Evolutionary conservation across 768 basidiomycete genomes (phyloP).

Genomic region (Lentinus tigrinus): DNA sequence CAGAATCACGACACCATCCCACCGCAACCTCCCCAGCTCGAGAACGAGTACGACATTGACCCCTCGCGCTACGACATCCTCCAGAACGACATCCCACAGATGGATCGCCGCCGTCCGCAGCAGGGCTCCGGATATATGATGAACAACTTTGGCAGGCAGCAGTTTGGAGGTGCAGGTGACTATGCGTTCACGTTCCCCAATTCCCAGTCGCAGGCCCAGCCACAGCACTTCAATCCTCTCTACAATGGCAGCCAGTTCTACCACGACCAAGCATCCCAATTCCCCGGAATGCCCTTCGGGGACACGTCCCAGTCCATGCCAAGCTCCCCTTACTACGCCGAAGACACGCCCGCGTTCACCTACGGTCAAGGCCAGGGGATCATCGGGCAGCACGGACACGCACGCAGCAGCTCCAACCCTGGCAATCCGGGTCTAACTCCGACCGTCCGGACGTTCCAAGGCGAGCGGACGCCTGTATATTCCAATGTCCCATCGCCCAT

Average conservation of each 20-base stretch:
- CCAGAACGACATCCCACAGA: constrained; percentile 8
- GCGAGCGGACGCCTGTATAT: constrained; percentile 4
- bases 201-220: background rate
- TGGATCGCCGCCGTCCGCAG: constrained; percentile 6
- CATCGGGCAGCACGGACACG: constrained; percentile 4
- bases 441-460: constrained; percentile 14
- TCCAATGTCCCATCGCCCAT: constrained; percentile 4
- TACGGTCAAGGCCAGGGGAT: constrained; percentile 2
- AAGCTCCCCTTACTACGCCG: constrained; percentile 11
- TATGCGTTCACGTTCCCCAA: constrained; percentile 1
- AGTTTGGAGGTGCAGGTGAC: background rate
- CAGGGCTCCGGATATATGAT: background rate
- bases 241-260: background rate
- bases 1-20: constrained; percentile 1
- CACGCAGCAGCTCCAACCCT: constrained; percentile 1
- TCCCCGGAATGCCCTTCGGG: background rate
- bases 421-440: constrained; percentile 4
- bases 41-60: constrained; percentile 24
- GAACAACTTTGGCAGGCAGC: constrained; percentile 1
- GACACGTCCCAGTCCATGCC: constrained; percentile 9
- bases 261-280: background rate
- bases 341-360: constrained; percentile 5
- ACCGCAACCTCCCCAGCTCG: constrained; percentile 16
- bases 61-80: constrained; percentile 19
- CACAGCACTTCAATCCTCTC: background rate